Evolutionary conservation across 768 basidiomycete species (phyloP).

Genomic region (Lactifluus piperatus): DNA sequence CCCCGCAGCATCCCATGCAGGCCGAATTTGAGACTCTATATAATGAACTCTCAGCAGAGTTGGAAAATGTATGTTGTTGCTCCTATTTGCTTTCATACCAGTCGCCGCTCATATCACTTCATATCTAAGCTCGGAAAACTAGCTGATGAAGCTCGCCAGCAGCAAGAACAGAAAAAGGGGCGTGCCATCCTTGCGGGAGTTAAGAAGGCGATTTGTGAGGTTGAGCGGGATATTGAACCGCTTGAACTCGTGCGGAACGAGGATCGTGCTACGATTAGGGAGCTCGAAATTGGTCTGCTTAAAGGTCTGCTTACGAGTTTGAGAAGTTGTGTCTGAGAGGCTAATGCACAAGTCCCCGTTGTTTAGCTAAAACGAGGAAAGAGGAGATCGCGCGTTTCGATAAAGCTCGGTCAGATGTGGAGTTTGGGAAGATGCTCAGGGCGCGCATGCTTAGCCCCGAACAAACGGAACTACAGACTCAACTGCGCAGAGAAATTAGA

Average conservation of each 20-base stretch:
- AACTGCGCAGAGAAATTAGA: slow-evolving; percentile 61
- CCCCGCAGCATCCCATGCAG: slow-evolving; percentile 56
- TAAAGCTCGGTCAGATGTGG: slow-evolving; percentile 67
- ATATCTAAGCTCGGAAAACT: slow-evolving; percentile 35
- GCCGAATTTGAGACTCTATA: slow-evolving; percentile 50
- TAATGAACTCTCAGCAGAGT: slow-evolving; percentile 38
- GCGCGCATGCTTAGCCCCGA: slow-evolving; percentile 55
- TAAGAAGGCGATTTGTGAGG: slow-evolving; percentile 36
- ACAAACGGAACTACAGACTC: slow-evolving; percentile 72
- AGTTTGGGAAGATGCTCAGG: slow-evolving; percentile 48
- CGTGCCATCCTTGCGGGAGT: slow-evolving; percentile 37
- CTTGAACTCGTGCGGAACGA: slow-evolving; percentile 37
- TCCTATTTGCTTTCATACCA: too few species aligned
- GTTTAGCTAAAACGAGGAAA: slow-evolving; percentile 63
- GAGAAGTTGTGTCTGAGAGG: not conserved
- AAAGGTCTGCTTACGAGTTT: slow-evolving; percentile 39
- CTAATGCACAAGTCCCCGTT: not conserved
- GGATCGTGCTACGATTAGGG: slow-evolving; percentile 38
- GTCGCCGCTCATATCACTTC: not conserved
- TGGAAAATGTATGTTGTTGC: slow-evolving; percentile 46
- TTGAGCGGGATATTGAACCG: slow-evolving; percentile 44
- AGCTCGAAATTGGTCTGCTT: slow-evolving; percentile 56
- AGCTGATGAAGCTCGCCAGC: slow-evolving; percentile 33
- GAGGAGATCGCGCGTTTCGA: slow-evolving; percentile 80
- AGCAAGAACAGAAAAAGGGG: slow-evolving; percentile 23